phyloP scores from a whole-genome alignment of 148 eudicot species.

The Nyssa sinensis region DNA sequence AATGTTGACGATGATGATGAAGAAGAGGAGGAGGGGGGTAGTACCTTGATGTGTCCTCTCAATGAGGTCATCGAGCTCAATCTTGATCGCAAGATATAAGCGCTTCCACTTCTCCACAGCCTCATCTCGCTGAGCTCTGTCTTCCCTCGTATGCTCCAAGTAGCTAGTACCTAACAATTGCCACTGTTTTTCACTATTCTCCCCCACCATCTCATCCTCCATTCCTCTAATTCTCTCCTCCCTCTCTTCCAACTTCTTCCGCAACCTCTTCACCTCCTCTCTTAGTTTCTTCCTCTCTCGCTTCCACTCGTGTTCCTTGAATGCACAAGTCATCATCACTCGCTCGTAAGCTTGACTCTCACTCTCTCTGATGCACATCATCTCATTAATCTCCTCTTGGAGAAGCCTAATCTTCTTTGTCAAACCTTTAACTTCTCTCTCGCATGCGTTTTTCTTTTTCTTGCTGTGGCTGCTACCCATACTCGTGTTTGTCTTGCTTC shows the following conservation, averaged over 20 bases:
- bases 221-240: constrained; percentile 29
- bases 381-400: constrained; percentile 45
- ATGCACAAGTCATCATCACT: constrained; percentile 40
- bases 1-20: too few species aligned
- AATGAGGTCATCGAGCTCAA: constrained; percentile 80
- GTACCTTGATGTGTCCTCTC: constrained; percentile 73
- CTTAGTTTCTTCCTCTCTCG: constrained; percentile 53
- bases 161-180: constrained; percentile 3
- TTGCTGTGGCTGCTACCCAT: constrained; percentile 66
- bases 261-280: constrained; percentile 46
- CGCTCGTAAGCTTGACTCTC: constrained; percentile 54
- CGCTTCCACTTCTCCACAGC: constrained; percentile 79
- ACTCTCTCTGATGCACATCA: constrained; percentile 52
- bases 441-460: constrained; percentile 19
- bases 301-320: constrained; percentile 70
- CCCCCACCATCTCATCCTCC: constrained; percentile 18
- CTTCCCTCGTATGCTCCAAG: constrained; percentile 50
- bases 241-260: constrained; percentile 33
- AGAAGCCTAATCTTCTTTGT: constrained; percentile 44
- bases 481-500: background rate
- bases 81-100: constrained; percentile 76
- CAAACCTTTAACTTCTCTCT: constrained; percentile 34
- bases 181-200: background rate
- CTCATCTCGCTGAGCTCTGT: constrained; percentile 60
- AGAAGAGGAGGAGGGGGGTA: background rate